Evolutionary conservation across 2,329 filamentous ascomycete species (phyloP).

Genomic region (Fusarium mundagurra): DNA sequence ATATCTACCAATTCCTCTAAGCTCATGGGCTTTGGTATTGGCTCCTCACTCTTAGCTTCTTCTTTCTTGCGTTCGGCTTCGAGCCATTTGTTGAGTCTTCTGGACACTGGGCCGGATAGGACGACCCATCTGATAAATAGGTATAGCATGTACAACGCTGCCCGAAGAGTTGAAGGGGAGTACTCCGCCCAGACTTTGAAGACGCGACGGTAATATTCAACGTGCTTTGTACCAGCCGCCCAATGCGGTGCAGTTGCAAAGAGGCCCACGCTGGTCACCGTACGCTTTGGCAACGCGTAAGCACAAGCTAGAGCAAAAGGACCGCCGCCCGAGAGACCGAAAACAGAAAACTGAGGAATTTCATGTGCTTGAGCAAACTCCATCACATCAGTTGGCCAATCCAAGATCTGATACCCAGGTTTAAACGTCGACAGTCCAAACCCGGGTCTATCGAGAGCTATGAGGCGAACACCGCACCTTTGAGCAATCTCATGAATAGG

Average conservation of each 20-base stretch:
- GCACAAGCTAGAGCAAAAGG: slow-evolving; percentile 51
- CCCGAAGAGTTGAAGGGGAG: slow-evolving; percentile 39
- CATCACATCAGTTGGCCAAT: slow-evolving; percentile 49
- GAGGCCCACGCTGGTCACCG: slow-evolving; percentile 50
- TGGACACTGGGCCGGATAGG: background rate
- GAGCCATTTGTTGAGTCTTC: slow-evolving; percentile 23
- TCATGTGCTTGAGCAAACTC: slow-evolving; percentile 42
- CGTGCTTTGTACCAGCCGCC: slow-evolving; percentile 45
- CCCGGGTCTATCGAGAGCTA: slow-evolving; percentile 55
- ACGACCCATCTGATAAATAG: slow-evolving; percentile 14
- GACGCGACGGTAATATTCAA: slow-evolving; percentile 39
- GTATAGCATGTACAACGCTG: slow-evolving; percentile 5
- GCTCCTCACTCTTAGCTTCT: background rate
- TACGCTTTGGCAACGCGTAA: slow-evolving; percentile 40
- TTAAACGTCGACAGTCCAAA: slow-evolving; percentile 53
- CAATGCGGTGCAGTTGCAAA: slow-evolving; percentile 50
- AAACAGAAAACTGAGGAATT: slow-evolving; percentile 45
- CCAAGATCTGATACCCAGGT: slow-evolving; percentile 44
- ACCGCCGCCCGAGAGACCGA: slow-evolving; percentile 50
- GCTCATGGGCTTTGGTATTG: slow-evolving; percentile 20
- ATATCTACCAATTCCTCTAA: slow-evolving; percentile 40
- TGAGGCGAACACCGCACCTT: slow-evolving; percentile 45
- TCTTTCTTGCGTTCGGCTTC: slow-evolving; percentile 9
- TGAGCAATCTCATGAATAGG: slow-evolving; percentile 41
- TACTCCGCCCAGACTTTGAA: slow-evolving; percentile 28